Conservation (phyloP, 1,284 basidiomycete species). For the Sporisorium reilianum region DNA sequence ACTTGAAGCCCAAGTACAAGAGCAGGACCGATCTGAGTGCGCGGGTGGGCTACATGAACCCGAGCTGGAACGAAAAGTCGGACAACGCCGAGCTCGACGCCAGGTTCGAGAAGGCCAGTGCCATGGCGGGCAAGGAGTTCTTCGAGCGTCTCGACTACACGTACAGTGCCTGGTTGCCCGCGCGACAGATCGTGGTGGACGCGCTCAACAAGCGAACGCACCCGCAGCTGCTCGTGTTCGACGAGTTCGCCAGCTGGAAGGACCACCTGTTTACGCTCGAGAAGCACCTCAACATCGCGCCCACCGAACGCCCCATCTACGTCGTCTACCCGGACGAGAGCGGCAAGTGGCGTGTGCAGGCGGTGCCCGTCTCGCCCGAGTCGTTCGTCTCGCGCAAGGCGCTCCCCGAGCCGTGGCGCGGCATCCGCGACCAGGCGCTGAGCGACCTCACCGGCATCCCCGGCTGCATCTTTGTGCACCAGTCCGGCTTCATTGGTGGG, state of each 20-base stretch:
- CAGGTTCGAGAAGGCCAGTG: constrained; percentile 81
- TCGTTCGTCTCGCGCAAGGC: constrained; percentile 92
- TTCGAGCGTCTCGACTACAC: constrained; percentile 84
- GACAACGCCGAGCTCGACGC: constrained; percentile 49
- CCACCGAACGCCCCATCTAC: constrained; percentile 76
- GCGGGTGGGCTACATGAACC: constrained; percentile 63
- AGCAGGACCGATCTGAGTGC: constrained; percentile 65
- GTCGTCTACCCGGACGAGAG: constrained; percentile 85
- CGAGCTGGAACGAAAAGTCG: constrained; percentile 64
- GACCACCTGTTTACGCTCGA: constrained; percentile 94
- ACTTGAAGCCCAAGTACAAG: constrained; percentile 62
- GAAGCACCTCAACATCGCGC: constrained; percentile 61
- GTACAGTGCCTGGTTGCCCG: constrained; percentile 90
- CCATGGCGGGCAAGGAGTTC: constrained; percentile 88
- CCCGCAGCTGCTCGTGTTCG: constrained; percentile 81
- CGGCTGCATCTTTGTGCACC: constrained; percentile 91
- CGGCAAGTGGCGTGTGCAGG: constrained; percentile 90
- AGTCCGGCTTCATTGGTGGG: constrained; percentile 95
- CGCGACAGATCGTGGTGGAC: constrained; percentile 81
- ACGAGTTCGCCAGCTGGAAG: constrained; percentile 88
- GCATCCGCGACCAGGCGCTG: constrained; percentile 85
- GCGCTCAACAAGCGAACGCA: constrained; percentile 76
- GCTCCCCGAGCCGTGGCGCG: constrained; percentile 91
- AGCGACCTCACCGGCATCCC: constrained; percentile 79
- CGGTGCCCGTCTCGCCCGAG: constrained; percentile 83